phyloP scores from a whole-genome alignment of 148 eudicot species.

The Polygonum maritimum region DNA sequence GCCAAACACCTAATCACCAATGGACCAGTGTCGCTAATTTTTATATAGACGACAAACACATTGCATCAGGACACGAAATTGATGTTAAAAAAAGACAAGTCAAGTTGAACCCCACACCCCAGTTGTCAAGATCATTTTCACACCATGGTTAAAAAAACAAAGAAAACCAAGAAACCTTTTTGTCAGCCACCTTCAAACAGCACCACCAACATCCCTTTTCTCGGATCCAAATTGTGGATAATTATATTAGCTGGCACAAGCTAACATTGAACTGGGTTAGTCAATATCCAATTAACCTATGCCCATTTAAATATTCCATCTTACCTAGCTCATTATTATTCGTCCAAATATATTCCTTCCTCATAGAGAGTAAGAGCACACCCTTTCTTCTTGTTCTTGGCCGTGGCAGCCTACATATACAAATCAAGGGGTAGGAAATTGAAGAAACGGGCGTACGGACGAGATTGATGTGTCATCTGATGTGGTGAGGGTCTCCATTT shows the following conservation, averaged over 20 bases:
- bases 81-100: background rate
- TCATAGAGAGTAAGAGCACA: too few relatives aligned
- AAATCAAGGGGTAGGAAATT: background rate
- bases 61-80: too few relatives aligned
- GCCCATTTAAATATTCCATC: background rate
- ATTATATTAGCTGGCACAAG: background rate
- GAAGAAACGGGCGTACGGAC: background rate
- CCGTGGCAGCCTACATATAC: background rate
- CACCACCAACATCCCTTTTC: background rate
- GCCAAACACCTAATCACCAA: too few relatives aligned
- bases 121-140: background rate
- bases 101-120: background rate
- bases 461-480: background rate
- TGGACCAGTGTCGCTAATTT: too few relatives aligned
- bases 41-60: too few relatives aligned
- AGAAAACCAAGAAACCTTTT: too few relatives aligned
- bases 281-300: background rate
- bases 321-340: background rate
- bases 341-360: too few relatives aligned
- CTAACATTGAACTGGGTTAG: background rate
- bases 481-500: background rate
- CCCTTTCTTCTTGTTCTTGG: background rate
- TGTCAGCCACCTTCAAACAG: background rate
- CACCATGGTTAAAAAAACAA: background rate
- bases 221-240: background rate